Evolutionary conservation across 2,329 filamentous ascomycete genomes (phyloP).

Genomic region (Apiospora rasikravindrae): DNA sequence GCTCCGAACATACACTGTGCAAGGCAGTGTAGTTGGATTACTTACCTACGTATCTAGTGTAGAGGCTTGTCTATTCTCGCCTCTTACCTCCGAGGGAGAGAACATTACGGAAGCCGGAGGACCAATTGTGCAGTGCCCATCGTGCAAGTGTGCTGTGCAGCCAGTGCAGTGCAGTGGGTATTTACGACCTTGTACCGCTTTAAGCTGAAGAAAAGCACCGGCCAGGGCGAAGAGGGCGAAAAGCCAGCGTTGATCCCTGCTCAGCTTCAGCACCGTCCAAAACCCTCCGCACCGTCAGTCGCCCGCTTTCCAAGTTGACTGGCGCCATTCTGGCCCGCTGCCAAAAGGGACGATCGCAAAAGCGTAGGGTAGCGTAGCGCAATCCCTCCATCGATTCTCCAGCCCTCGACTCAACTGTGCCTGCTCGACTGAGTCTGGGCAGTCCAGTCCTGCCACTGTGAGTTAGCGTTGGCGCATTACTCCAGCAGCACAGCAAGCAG

Average conservation of each 20-base stretch:
- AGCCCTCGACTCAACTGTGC: neutral
- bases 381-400: neutral
- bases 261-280: constrained; percentile 8
- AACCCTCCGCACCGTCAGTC: constrained; percentile 8
- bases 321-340: neutral
- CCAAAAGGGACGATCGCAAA: constrained; percentile 12
- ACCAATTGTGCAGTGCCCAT: neutral
- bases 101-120: neutral
- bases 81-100: neutral
- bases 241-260: constrained; percentile 12
- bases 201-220: constrained; percentile 18
- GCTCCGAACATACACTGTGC: neutral
- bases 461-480: neutral
- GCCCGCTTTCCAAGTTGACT: neutral
- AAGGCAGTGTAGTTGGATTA: neutral
- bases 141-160: neutral
- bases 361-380: neutral
- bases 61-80: neutral
- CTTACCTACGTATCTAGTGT: too few species aligned
- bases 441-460: constrained; percentile 14
- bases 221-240: constrained; percentile 2
- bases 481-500: neutral
- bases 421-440: neutral
- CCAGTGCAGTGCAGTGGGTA: neutral
- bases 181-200: constrained; percentile 14